Conservation (phyloP, 139 green algal species). For the Micractinium sp. region DNA sequence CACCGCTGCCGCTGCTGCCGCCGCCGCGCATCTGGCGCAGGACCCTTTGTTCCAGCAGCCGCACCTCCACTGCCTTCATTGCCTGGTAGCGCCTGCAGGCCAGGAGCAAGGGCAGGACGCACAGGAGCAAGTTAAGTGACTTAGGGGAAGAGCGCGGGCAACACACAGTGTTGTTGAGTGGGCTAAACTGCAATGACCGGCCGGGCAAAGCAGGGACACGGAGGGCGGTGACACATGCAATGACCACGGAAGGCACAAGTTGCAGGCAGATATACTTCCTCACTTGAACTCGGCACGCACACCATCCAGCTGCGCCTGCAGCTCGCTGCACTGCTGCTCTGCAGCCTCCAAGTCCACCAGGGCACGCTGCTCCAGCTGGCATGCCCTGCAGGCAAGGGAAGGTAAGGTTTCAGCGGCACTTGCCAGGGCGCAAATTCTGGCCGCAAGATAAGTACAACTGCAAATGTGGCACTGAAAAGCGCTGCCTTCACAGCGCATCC, state of each 20-base stretch:
- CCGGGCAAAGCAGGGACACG: no score
- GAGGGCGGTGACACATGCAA: no score
- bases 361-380: slow-evolving; percentile 8
- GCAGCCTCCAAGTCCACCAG: neutral
- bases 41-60: slow-evolving; percentile 39
- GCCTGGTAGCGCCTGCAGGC: slow-evolving; percentile 16
- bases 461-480: neutral
- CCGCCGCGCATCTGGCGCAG: neutral
- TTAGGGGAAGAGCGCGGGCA: no score
- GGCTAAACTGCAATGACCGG: no score
- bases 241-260: no score
- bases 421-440: neutral
- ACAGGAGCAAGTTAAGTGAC: no score
- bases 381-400: neutral
- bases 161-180: no score
- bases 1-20: neutral
- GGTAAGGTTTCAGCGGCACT: neutral
- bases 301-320: slow-evolving; percentile 1
- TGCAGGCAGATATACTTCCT: no score
- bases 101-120: no score
- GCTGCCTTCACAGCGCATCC: neutral
- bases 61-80: slow-evolving; percentile 29
- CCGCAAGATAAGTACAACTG: neutral
- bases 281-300: neutral
- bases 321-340: neutral